A percentile compares a stretch with the other conserved stretches of the same genome.
Evolutionary conservation across 106 monocot genomes (phyloP).

Genomic region (Triglochin maritima): DNA sequence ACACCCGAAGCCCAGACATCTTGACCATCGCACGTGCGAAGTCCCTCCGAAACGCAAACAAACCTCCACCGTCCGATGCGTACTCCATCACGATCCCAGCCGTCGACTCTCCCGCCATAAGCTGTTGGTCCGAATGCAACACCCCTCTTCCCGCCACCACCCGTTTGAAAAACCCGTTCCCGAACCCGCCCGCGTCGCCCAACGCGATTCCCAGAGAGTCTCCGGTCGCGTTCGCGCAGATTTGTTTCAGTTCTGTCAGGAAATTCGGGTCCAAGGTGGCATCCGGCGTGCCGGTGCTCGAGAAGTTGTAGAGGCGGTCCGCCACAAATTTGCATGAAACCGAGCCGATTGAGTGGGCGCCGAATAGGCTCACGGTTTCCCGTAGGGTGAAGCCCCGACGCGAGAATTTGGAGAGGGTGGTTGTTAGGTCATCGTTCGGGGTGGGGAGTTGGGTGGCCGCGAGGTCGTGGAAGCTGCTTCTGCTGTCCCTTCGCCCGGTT

Average conservation of each 20-base stretch:
- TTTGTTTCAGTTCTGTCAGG: neutral
- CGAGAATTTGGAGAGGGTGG: neutral
- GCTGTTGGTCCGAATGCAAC: neutral
- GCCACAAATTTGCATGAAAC: neutral
- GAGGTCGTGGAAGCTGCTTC: neutral
- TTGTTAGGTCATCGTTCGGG: neutral
- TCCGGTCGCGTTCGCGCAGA: too few relatives aligned
- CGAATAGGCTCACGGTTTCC: neutral
- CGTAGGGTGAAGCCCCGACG: neutral
- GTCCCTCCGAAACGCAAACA: too few relatives aligned
- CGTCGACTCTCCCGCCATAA: neutral
- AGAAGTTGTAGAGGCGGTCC: neutral
- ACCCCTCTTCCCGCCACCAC: neutral
- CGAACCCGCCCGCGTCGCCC: neutral
- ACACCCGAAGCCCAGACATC: neutral
- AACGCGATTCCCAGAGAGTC: too few relatives aligned
- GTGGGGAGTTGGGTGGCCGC: neutral
- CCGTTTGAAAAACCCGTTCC: neutral
- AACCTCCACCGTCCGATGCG: neutral
- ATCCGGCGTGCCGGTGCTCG: neutral
- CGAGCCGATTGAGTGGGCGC: neutral
- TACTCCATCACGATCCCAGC: neutral
- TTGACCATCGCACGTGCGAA: neutral
- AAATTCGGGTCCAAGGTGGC: neutral
- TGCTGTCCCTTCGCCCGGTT: neutral